Percentiles rank a stretch among this genome's conserved stretches.
These are phyloP conservation scores for Leccinum subrobustum DNA, from an alignment of 1,284 basidiomycete species.

Conservation along the genomic window DNA sequence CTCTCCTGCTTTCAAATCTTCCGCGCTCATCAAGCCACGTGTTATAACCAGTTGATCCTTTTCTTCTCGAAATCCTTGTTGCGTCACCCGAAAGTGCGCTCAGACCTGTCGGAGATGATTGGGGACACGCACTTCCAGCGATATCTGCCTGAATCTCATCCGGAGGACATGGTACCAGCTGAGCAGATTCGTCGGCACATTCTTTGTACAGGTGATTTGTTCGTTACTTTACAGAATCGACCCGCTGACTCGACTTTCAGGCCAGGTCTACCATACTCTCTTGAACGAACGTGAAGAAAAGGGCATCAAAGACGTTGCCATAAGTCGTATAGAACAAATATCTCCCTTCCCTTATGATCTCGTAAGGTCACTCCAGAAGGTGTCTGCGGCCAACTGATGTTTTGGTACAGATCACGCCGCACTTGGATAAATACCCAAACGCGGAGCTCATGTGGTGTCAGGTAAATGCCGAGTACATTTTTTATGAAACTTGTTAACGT, in stretches of 20 bases:
- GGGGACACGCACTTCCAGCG: constrained; percentile 91
- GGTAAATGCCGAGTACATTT: constrained; percentile 36
- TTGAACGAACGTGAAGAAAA: constrained; percentile 87
- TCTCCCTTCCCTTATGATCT: constrained; percentile 96
- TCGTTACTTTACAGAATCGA: not conserved
- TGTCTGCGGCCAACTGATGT: constrained; percentile 2
- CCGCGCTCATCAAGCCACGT: constrained; percentile 1
- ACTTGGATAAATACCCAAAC: constrained; percentile 95
- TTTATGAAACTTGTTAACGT: constrained; percentile 3
- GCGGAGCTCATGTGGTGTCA: constrained; percentile 92
- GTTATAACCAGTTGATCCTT: constrained; percentile 62
- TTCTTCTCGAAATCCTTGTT: constrained; percentile 98
- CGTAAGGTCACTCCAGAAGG: constrained; percentile 40
- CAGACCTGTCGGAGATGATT: constrained; percentile 83
- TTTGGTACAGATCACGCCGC: constrained; percentile 65
- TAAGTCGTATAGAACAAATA: constrained; percentile 92
- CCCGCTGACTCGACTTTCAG: constrained; percentile 36
- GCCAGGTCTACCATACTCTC: constrained; percentile 93
- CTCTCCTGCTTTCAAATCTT: not conserved
- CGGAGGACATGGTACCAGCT: constrained; percentile 68
- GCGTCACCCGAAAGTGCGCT: constrained; percentile 91
- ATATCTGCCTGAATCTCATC: constrained; percentile 86
- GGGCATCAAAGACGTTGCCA: constrained; percentile 90
- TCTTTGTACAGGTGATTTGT: constrained; percentile 68
- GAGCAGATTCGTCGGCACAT: constrained; percentile 93